Evolutionary conservation across 164 flowering plant species (phyloP).

Genomic region (Sextonia rubra): DNA sequence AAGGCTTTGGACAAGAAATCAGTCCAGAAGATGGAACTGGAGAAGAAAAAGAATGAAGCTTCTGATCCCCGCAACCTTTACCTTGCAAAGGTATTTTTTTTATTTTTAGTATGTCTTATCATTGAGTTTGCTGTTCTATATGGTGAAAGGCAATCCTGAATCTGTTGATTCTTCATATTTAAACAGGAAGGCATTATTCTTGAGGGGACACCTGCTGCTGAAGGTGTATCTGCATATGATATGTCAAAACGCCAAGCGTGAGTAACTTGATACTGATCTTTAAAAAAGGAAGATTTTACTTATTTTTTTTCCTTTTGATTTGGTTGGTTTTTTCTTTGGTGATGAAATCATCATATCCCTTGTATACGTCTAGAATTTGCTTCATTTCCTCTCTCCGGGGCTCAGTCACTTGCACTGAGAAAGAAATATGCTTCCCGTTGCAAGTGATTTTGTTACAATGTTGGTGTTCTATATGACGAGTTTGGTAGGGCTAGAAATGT

Average conservation of each 20-base stretch:
- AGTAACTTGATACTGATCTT: conserved; percentile 24
- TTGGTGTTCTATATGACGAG: background rate
- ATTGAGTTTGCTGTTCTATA: background rate
- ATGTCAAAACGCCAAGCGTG: conserved; percentile 77
- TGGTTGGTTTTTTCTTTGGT: background rate
- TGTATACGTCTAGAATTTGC: background rate
- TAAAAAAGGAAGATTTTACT: too few relatives aligned
- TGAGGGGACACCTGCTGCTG: conserved; percentile 92
- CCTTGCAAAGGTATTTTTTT: conserved; percentile 59
- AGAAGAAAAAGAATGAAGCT: conserved; percentile 54
- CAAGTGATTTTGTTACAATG: background rate
- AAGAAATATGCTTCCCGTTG: background rate
- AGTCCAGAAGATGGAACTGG: conserved; percentile 61
- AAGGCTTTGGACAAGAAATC: conserved; percentile 87
- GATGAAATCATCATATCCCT: background rate
- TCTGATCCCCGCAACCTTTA: conserved; percentile 82
- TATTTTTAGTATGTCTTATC: background rate
- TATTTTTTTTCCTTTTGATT: background rate
- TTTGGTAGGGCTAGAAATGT: background rate
- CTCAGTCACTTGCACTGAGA: background rate
- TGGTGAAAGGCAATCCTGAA: background rate
- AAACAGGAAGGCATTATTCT: conserved; percentile 82
- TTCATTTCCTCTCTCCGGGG: background rate
- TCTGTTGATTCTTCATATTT: conserved; percentile 4
- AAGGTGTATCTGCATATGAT: conserved; percentile 83